Base-by-base conservation (phyloP, 2,329 filamentous ascomycete genomes). In the Fusarium brevicatenulatum region DNA sequence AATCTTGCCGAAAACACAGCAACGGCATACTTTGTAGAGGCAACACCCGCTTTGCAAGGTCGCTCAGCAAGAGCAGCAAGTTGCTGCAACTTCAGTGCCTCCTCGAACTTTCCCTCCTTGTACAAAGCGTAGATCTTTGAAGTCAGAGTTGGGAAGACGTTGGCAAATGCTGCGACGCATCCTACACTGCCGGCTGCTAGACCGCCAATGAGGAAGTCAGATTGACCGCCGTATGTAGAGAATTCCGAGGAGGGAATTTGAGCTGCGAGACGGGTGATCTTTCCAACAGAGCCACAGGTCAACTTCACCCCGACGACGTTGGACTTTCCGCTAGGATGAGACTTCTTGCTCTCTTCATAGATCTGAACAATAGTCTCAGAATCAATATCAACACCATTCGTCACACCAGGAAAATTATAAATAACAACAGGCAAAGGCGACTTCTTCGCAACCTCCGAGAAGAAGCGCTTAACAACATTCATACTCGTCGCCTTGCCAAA, bases 271-370 rank as follows among this genome's bases (percentile, higher is more conserved):
- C 92, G 85, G 4, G 90, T 89, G 65, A 94, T 87, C 81, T 94
- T 94, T 60, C 90, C 91, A 39, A 93, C 91, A 71, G 89, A 91
- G 16, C 91, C 92, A 77, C 92, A 93, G 4, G 91, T 93, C 56
- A 93, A 83, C 83, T 93, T 93, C 37, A 90, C 89, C 44, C 91
- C 91, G 39, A 92, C 89, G 70, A 93, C 91, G 70, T 92, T 92
- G 47, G 85, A 78, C 40, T 70, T 70, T 30, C 75, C 72, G 28
- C 61, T 69, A 0, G 73, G 66, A 19, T 71, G 66, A 15, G 74
- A 55, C n/a, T 59, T 64, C 25, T 73, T 74, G 62, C 70, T 76
- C 55, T 80, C 68, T 13, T 70, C 58, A 4, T 70, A 77, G 18
- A 80, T 75, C 25, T 66, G 66, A 10, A 74, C 63, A 52, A 93